Evolutionary conservation across 768 basidiomycete species (phyloP), one percentile per base, ranked within the genome.

Genomic region (Tulasnella sp.): DNA sequence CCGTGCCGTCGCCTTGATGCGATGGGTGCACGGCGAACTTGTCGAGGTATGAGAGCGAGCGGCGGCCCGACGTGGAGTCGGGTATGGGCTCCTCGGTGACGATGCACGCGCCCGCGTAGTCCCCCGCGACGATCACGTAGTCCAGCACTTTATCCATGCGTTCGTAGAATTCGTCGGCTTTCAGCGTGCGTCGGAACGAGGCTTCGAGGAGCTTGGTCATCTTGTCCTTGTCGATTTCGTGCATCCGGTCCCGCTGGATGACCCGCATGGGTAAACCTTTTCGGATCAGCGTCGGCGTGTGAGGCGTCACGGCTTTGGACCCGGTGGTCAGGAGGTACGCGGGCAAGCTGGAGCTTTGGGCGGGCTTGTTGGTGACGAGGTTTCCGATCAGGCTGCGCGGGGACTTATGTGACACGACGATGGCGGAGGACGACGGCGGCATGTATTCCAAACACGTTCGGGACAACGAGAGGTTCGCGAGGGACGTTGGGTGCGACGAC

Each of bases 391-490:
- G 89, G 2, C 94, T 94, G 79, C 94, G 94, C 0, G 96, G 93
- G 1, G 96, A 97, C 73, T 96, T 94, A 85, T 99, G 98, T 18
- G 95, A 97, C 72, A 99, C 98, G 91, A 99, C 93, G 80, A 99
- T 88, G 16, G 96, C 98, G 20, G 96, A 98, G 1, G 97, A 95
- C 3, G 93, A 89, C 9, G 92, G 89, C 1, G 98, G 98, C 93
- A 99, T 98, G 84, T 94, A 93, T 2, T 88, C 86, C 55, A 99
- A 88, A 83, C 98, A 99, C 48, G 90, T 92, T 44, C 90, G 90
- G 13, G 98, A 92, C 51, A 99, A 88, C 9, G 90, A 84, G 16
- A 99, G 87, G 84, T 99, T 99, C 32, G 91, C 88, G 37, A 99
- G 88, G 4, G 97, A 90, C 0, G 95, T 91, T 4, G 96, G 96